phyloP scores from a whole-genome alignment of 1,139 yeast genomes.

The Diutina rugosa region DNA sequence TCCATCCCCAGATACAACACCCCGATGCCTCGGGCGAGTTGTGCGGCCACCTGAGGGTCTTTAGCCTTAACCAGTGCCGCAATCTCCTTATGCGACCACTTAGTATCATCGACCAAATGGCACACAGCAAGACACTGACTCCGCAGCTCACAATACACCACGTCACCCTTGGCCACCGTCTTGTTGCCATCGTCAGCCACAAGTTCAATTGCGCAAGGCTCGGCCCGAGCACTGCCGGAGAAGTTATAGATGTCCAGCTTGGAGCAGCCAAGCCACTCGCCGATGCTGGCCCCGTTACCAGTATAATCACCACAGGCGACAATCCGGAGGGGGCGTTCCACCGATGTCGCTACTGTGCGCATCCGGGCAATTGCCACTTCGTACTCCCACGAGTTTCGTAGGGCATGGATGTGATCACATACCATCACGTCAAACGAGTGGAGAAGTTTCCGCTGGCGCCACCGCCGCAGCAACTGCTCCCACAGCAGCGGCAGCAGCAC shows the following conservation, averaged over 20 bases:
- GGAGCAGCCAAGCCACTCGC: slow-evolving; percentile 76
- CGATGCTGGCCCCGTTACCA: slow-evolving; percentile 66
- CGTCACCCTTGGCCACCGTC: background rate
- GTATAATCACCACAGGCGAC: slow-evolving; percentile 59
- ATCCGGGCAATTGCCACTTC: slow-evolving; percentile 63
- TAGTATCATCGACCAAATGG: background rate
- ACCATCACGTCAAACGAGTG: slow-evolving; percentile 58
- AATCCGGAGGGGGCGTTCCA: slow-evolving; percentile 41
- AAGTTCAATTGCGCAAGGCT: slow-evolving; percentile 13
- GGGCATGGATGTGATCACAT: slow-evolving; percentile 62
- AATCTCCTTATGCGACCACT: background rate
- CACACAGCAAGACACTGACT: background rate
- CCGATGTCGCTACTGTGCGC: slow-evolving; percentile 54
- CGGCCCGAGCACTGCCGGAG: slow-evolving; percentile 45
- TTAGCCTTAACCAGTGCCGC: background rate
- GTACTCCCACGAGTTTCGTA: slow-evolving; percentile 41
- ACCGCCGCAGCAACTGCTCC: slow-evolving; percentile 59
- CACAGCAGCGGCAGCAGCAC: slow-evolving; percentile 73
- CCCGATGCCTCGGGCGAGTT: background rate
- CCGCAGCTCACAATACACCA: background rate
- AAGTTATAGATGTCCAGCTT: slow-evolving; percentile 53
- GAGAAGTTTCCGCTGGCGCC: slow-evolving; percentile 67
- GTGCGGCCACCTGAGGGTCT: background rate
- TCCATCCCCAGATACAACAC: background rate
- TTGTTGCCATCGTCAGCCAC: background rate